Conservation (phyloP, 2,329 filamentous ascomycete species). For the Raffaelea ambrosiae region DNA sequence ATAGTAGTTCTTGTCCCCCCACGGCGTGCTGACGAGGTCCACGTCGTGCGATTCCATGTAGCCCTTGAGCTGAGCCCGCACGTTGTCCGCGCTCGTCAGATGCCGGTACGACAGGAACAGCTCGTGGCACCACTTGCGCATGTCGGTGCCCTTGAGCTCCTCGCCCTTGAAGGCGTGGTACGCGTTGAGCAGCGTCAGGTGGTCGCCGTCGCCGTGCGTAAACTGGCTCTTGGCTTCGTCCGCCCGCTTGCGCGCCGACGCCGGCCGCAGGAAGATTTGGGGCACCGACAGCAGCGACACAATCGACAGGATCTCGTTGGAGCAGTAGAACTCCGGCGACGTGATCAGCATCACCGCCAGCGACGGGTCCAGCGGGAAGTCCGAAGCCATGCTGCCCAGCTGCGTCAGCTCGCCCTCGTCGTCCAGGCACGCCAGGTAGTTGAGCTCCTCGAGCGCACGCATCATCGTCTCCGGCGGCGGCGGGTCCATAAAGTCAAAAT, state of each 20-base stretch:
- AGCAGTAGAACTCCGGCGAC: constrained; percentile 96
- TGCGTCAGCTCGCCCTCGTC: constrained; percentile 90
- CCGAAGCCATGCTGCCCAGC: constrained; percentile 79
- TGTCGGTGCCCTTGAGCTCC: constrained; percentile 55
- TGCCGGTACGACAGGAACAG: constrained; percentile 89
- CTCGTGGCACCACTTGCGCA: constrained; percentile 91
- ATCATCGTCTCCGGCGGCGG: constrained; percentile 97
- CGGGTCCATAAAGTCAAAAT: constrained; percentile 98
- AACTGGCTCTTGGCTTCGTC: constrained; percentile 98
- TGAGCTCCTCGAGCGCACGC: constrained; percentile 93
- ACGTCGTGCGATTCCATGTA: constrained; percentile 94
- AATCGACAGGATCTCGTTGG: constrained; percentile 94
- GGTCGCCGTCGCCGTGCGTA: constrained; percentile 86
- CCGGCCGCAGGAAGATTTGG: constrained; percentile 85
- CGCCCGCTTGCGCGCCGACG: constrained; percentile 75
- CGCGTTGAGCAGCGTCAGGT: constrained; percentile 91
- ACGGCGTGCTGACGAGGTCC: constrained; percentile 79
- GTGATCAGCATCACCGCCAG: constrained; percentile 97
- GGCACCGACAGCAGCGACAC: constrained; percentile 91
- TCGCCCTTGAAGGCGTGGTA: constrained; percentile 92
- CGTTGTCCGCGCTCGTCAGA: constrained; percentile 86
- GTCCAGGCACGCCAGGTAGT: constrained; percentile 92
- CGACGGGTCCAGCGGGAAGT: constrained; percentile 90
- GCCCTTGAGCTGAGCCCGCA: constrained; percentile 80
- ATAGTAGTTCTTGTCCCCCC: constrained; percentile 96